Evolutionary conservation across 306 rosid genomes (phyloP), one percentile per base, ranked within the genome.

Genomic region (Gillenia trifoliata): DNA sequence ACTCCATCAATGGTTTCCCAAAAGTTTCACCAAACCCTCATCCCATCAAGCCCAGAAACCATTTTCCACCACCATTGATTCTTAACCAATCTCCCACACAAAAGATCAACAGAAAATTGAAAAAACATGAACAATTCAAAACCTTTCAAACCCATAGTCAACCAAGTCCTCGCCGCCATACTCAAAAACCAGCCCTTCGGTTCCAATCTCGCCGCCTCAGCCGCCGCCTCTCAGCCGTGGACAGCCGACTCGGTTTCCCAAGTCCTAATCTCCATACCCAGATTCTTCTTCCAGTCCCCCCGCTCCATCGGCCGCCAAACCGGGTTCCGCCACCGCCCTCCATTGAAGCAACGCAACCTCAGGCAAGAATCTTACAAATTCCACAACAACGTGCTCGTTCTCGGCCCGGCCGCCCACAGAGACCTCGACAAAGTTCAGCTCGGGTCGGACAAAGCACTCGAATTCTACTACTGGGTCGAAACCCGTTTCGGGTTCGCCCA

Each of bases 401-500:
- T 92, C 28, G 98, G 96, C 76, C 98, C 96, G 15, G 91, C 90
- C 3, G 90, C 91, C 43, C 34, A 89, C 74, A 76, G 83, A 30
- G 91, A 93, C 72, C 90, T 85, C n/a, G 4, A 47, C 11, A 80
- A 68, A 41, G 87, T 83, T 77, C 38, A 81, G 59, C 78, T 87
- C 10, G 95, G 90, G 5, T 77, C 80, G 78, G 71, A 79, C 62
- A 91, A 87, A 66, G 91, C 97, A 34, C 68, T 87, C 11, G 87
- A 90, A n/a, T 94, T 94, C 85, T 92, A 70, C 80, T 80, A 34
- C 69, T 90, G 97, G 95, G 91, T 94, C 6, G 93, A 91, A 71
- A 52, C 75, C 75, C 69, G 75, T 15, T 88, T 85, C 45, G 79
- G 76, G 43, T 93, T 93, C 67, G 4, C 30, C 33, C 98, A 91